A percentile compares a stretch with the other conserved stretches of the same genome.
phyloP scores from a whole-genome alignment of 768 basidiomycete species.

The Tulasnella sp. region DNA sequence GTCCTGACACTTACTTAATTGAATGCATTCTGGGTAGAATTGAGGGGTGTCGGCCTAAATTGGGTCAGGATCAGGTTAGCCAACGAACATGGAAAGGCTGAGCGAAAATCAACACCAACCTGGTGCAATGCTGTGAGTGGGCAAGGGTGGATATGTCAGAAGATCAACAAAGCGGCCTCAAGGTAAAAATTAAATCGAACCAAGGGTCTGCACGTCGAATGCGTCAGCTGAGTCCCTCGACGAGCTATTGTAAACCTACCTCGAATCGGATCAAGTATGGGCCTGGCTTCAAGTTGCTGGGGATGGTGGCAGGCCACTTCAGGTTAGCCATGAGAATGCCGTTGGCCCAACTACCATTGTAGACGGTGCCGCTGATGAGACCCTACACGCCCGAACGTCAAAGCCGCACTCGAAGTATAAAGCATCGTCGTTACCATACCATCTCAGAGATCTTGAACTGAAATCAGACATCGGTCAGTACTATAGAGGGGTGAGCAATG shows the following conservation, averaged over 20 bases:
- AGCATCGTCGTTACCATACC: background rate
- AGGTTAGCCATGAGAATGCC: conserved; percentile 12
- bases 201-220: background rate
- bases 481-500: background rate
- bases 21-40: conserved; percentile 23
- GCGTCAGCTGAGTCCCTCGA: background rate
- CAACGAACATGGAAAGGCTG: background rate
- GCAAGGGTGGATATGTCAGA: background rate
- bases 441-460: conserved; percentile 14
- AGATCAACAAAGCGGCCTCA: background rate
- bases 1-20: background rate
- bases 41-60: conserved; percentile 20
- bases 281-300: conserved; percentile 19
- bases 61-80: background rate
- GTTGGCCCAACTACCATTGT: conserved; percentile 18
- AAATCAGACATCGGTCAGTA: background rate
- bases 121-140: conserved; percentile 19
- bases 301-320: conserved; percentile 22
- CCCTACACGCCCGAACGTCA: background rate
- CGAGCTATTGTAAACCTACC: background rate
- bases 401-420: background rate
- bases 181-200: background rate
- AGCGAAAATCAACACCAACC: background rate
- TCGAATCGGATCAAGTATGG: conserved; percentile 20
- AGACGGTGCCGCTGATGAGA: conserved; percentile 20